Evolutionary conservation across 2,329 filamentous ascomycete species (phyloP), one percentile per base, ranked within the genome.

Genomic region (Phialocephala subalpina): DNA sequence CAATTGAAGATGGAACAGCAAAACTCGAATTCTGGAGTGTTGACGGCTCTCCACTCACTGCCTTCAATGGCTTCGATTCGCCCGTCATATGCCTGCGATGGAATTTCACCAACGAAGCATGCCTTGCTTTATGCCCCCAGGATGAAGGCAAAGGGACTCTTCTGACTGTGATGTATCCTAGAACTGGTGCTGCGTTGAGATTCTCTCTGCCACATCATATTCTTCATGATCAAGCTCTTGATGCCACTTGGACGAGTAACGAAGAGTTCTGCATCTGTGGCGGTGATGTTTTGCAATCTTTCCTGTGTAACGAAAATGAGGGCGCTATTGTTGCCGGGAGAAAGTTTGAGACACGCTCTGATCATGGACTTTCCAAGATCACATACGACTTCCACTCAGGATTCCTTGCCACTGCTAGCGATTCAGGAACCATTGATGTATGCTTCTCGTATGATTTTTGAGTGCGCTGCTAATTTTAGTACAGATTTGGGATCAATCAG

Each of bases 1-100:
- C 82, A 2, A 55, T 69, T 3, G 84, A 81, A 22, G 82, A 80
- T 42, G 84, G 84, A 57, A 67, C 63, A 6, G 82, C 84, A 2
- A 79, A 79, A 52, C 82, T 90, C 25, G 84, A 83, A 64, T 82
- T 90, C 20, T 89, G 86, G 83, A 80, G 81, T 9, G 78, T 80
- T 1, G 84, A 87, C 65, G 87, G 87, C 20, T 79, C 78, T 29
- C 80, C 81, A 60, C 71, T 87, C 27, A 81, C 87, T 58, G 80
- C 83, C 25, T 85, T 87, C 75, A 84, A 87, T 69, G 81, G 85
- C 29, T 80, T 85, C 42, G 87, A 89, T 70, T 82, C 86, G n/a
- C 87, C 87, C 16, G 80, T 90, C 57, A 83, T 88, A 71, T 88
- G 87, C 74, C 79, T 90, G 25, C 82, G 82, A 56, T 90, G 88